These are phyloP conservation scores for Pseudonectria foliicola DNA, from an alignment of 2,329 filamentous ascomycete species.

Conservation along the genomic window DNA sequence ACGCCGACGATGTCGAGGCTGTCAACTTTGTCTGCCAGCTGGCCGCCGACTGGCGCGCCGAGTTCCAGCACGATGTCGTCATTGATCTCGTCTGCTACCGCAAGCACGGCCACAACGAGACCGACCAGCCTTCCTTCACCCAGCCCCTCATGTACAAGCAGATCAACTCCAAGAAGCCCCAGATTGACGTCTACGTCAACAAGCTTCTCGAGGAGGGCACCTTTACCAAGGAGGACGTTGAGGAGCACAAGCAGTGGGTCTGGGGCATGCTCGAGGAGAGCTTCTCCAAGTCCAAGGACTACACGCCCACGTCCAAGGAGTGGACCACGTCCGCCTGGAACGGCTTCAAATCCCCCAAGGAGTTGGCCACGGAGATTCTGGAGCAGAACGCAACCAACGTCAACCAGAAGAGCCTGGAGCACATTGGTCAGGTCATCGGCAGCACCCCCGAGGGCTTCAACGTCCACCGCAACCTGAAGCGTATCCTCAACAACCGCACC, in stretches of 20 bases:
- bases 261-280: slow-evolving; percentile 99
- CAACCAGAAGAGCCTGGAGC: slow-evolving; percentile 62
- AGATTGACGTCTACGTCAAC: slow-evolving; percentile 86
- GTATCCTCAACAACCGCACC: slow-evolving; percentile 80
- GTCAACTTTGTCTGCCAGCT: slow-evolving; percentile 98
- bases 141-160: slow-evolving; percentile 99
- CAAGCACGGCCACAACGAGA: slow-evolving; percentile 99
- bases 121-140: slow-evolving; percentile 98
- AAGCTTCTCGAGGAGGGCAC: slow-evolving; percentile 87
- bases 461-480: slow-evolving; percentile 92
- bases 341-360: slow-evolving; percentile 98
- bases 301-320: slow-evolving; percentile 91
- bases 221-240: slow-evolving; percentile 95
- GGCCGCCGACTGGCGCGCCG: slow-evolving; percentile 93
- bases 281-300: slow-evolving; percentile 95
- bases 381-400: slow-evolving; percentile 86
- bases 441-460: slow-evolving; percentile 76
- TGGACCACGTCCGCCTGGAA: slow-evolving; percentile 99
- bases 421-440: slow-evolving; percentile 77
- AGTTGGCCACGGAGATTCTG: slow-evolving; percentile 87
- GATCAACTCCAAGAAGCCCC: slow-evolving; percentile 74
- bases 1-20: slow-evolving; percentile 95
- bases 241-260: slow-evolving; percentile 99
- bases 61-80: slow-evolving; percentile 98
- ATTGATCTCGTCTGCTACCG: slow-evolving; percentile 98